Conservation (phyloP, 31 red algal genomes). For the Porphyra umbilicalis region DNA sequence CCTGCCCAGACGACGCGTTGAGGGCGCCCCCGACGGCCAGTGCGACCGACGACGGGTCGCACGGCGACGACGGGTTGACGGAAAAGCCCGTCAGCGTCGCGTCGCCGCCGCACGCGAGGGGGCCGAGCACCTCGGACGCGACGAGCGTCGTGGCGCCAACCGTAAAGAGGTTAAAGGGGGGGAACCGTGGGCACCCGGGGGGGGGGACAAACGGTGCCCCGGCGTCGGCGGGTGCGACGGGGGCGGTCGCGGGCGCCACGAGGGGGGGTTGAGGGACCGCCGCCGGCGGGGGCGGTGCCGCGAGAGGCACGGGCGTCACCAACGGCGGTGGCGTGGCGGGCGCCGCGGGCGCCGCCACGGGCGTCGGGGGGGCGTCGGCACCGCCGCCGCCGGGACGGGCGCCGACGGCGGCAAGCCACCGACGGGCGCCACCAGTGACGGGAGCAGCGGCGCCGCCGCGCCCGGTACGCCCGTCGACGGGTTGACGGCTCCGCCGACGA, state of each 20-base stretch:
- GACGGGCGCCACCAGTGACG: neutral
- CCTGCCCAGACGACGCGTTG: neutral
- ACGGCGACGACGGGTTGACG: neutral
- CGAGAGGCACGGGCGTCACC: neutral
- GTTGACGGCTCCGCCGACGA: too few relatives aligned
- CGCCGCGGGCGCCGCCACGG: neutral
- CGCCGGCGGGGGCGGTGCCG: neutral
- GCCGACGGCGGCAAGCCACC: neutral
- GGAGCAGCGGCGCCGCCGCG: neutral
- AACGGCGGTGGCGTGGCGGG: neutral
- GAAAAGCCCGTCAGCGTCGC: neutral
- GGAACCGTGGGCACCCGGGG: neutral
- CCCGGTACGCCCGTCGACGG: neutral
- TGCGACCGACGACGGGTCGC: neutral
- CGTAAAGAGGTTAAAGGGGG: neutral
- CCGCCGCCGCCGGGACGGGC: too few relatives aligned
- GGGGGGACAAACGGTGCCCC: neutral
- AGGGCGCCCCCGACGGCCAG: neutral
- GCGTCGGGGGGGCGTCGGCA: neutral
- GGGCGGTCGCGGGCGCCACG: too few relatives aligned
- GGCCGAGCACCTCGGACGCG: neutral
- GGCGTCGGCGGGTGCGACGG: too few relatives aligned
- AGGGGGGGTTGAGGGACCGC: neutral
- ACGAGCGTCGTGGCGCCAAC: neutral
- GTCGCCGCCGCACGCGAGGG: neutral